Base-by-base conservation (phyloP, 371 early-diverging fungal genomes). In the Lichtheimia corymbifera region DNA sequence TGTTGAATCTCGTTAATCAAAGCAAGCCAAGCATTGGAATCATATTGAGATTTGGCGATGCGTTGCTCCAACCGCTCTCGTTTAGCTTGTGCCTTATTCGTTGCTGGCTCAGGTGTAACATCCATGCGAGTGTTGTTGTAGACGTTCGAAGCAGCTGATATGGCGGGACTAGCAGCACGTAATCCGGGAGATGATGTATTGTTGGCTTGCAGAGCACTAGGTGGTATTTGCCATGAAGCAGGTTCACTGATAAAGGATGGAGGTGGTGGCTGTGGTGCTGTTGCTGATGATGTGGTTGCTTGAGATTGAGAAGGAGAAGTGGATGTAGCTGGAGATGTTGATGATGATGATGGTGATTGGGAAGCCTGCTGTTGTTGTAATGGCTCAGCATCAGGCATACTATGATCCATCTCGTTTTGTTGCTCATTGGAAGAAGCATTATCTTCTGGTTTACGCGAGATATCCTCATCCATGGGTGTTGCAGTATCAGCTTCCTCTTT, bases 11-110 rank as follows among this genome's bases (percentile, higher is more conserved):
- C 89, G 40, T 69, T 73, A 41, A 91, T 70, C 27, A 93, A 62
- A 1, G 74, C 67, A 28, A 71, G 58, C 93, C 93, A 93, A n/a
- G 90, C 87, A 17, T 87, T 88, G 17, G 82, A 67, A 62, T 92
- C 88, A 64, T 84, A 84, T n/a, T 70, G 64, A 22, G 79, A 75
- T 43, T 83, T 82, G 51, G 67, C 73, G 25, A 90, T 77, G 41
- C 84, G 84, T 44, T 70, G 64, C 58, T 81, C 84, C 20, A 76
- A 66, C 49, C 74, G 75, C 45, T 87, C 88, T 62, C 74, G 73
- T 66, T 79, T 79, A 13, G 68, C 55, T 14, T 28, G 62, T 15
- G 68, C 60, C 62, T 76, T 80, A 24, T 55, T 67, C 11, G 65
- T 42, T 18, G 22, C 18, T 28, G 71, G 65, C 20, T 63, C 57